These are phyloP conservation scores for Phytophthora lateralis DNA, from an alignment of 352 stramenopile genomes.

Conservation along the genomic window DNA sequence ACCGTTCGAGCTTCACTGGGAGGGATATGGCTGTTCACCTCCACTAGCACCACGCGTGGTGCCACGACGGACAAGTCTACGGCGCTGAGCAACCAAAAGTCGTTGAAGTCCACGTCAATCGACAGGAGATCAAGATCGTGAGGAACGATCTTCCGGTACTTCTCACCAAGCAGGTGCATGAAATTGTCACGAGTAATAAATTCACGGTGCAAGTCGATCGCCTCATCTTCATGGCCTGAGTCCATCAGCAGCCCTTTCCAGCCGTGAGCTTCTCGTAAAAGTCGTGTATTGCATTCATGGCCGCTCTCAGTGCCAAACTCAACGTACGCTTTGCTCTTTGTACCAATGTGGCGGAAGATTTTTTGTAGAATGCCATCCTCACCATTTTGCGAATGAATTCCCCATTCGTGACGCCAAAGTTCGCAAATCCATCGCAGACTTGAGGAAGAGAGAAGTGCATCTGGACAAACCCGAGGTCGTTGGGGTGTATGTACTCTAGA, in stretches of 20 bases:
- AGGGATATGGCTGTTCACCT: slow-evolving; percentile 68
- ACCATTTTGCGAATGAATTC: slow-evolving; percentile 68
- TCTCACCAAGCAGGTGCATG: slow-evolving; percentile 51
- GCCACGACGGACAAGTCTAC: slow-evolving; percentile 48
- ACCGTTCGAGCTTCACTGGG: slow-evolving; percentile 50
- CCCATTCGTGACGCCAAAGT: slow-evolving; percentile 72
- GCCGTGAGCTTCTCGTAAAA: slow-evolving; percentile 44
- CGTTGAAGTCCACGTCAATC: slow-evolving; percentile 80
- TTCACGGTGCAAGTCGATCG: slow-evolving; percentile 59
- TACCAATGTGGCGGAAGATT: slow-evolving; percentile 63
- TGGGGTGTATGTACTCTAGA: slow-evolving; percentile 28
- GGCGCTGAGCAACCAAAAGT: slow-evolving; percentile 72
- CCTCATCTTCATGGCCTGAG: slow-evolving; percentile 42
- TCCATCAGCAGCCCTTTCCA: slow-evolving; percentile 75
- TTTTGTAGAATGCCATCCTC: slow-evolving; percentile 67
- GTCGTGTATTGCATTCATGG: slow-evolving; percentile 67
- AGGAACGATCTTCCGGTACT: slow-evolving; percentile 43
- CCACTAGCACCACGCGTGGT: slow-evolving; percentile 63
- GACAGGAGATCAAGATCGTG: slow-evolving; percentile 65
- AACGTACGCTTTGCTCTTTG: slow-evolving; percentile 46
- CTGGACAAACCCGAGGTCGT: slow-evolving; percentile 27
- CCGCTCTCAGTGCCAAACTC: slow-evolving; percentile 72
- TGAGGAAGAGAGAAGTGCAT: slow-evolving; percentile 4
- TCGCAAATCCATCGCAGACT: slow-evolving; percentile 52
- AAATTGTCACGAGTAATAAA: slow-evolving; percentile 72